Conservation (phyloP, 1,139 yeast species). For the Saccharomyces uvarum region DNA sequence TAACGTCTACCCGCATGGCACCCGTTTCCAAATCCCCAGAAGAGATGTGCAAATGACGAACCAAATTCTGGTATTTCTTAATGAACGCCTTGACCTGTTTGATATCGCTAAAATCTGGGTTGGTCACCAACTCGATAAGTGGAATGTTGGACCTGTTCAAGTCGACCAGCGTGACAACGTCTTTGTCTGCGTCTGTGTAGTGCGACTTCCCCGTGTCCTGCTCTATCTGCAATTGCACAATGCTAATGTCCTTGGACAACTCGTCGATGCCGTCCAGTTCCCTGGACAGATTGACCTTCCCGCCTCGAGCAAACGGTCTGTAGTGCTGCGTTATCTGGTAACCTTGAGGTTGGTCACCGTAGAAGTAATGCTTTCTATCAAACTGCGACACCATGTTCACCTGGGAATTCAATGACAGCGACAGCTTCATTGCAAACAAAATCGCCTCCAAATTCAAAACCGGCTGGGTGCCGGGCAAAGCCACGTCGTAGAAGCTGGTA, state of each 20-base stretch:
- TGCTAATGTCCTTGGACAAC: constrained; percentile 38
- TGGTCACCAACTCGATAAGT: constrained; percentile 81
- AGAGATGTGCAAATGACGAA: constrained; percentile 63
- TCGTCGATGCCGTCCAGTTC: constrained; percentile 48
- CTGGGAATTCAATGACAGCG: constrained; percentile 58
- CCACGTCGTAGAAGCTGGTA: constrained; percentile 74
- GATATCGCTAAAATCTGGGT: constrained; percentile 70
- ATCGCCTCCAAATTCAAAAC: constrained; percentile 69
- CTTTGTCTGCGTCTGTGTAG: constrained; percentile 38
- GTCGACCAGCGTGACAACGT: constrained; percentile 48
- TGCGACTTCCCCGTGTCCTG: constrained; percentile 89
- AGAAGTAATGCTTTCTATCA: constrained; percentile 92
- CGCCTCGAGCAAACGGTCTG: constrained; percentile 69
- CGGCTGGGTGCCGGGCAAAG: constrained; percentile 93
- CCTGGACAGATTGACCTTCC: constrained; percentile 43
- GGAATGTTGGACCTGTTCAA: constrained; percentile 82
- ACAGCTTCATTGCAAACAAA: constrained; percentile 61
- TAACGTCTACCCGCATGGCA: constrained; percentile 91
- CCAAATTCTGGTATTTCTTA: constrained; percentile 66
- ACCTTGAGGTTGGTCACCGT: constrained; percentile 94
- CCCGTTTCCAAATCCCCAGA: constrained; percentile 92
- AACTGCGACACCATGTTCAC: constrained; percentile 56
- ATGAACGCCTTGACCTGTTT: constrained; percentile 72
- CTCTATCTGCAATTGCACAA: constrained; percentile 78
- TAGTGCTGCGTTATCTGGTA: constrained; percentile 91